Percentiles rank a stretch among this genome's conserved stretches.
Evolutionary conservation across 345 rosid genomes (phyloP).

Genomic region (Salix suchowensis): DNA sequence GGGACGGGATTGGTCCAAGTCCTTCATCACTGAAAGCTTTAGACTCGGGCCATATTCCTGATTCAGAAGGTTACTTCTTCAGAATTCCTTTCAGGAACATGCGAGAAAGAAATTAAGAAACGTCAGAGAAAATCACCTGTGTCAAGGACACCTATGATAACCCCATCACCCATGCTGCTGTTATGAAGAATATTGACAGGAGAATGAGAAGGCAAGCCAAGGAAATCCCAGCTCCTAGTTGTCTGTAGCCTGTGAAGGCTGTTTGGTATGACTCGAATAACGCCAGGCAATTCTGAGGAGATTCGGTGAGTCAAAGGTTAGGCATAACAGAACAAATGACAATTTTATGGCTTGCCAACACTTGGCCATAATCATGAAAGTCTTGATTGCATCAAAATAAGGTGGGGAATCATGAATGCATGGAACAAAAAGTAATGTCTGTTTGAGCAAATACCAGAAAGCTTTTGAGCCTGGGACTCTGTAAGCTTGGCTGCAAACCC

Average conservation of each 20-base stretch:
- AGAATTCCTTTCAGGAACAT: neutral
- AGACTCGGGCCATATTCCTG: conserved; percentile 46
- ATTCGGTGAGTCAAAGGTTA: neutral
- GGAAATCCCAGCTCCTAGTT: conserved; percentile 60
- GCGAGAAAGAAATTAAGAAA: neutral
- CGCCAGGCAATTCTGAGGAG: conserved; percentile 46
- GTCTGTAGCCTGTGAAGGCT: conserved; percentile 51
- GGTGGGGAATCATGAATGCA: neutral
- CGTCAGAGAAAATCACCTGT: conserved; percentile 35
- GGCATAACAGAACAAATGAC: neutral
- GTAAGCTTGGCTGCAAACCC: conserved; percentile 75
- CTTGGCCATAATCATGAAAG: neutral
- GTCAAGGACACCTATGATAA: conserved; percentile 57
- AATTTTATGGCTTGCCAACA: neutral
- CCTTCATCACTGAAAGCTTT: conserved; percentile 20
- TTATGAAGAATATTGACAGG: conserved; percentile 38
- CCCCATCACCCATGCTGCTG: conserved; percentile 62
- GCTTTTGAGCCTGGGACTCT: conserved; percentile 46
- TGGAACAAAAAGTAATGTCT: neutral
- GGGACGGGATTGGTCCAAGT: conserved; percentile 38
- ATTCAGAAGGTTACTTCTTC: neutral
- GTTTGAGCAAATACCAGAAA: conserved; percentile 36
- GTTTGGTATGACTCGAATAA: conserved; percentile 52
- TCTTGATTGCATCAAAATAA: neutral
- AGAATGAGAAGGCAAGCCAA: conserved; percentile 45